Conservation (phyloP, 306 rosid species). For the Abrus pulchellus region DNA sequence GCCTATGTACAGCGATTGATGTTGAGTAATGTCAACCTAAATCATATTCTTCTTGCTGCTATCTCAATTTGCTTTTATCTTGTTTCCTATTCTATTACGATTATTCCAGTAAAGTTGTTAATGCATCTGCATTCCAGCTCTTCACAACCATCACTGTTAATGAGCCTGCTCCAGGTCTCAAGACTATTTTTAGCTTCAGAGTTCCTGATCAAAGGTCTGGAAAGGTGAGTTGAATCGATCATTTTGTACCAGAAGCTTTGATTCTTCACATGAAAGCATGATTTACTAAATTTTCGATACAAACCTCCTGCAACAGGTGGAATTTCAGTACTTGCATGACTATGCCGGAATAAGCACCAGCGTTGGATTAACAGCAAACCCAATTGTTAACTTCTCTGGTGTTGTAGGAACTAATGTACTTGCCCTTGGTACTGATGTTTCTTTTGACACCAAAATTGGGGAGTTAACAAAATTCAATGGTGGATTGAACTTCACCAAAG, state of each 20-base stretch:
- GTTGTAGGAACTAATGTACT: slow-evolving; percentile 71
- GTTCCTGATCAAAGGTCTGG: slow-evolving; percentile 95
- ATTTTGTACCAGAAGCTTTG: not conserved
- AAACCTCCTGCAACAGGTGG: slow-evolving; percentile 64
- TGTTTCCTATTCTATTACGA: not conserved
- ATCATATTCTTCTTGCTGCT: slow-evolving; percentile 1
- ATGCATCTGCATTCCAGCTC: slow-evolving; percentile 62
- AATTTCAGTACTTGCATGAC: slow-evolving; percentile 84
- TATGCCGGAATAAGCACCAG: slow-evolving; percentile 83
- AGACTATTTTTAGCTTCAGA: slow-evolving; percentile 77
- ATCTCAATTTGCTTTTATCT: not conserved
- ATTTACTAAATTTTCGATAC: slow-evolving; percentile 23
- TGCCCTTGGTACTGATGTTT: slow-evolving; percentile 81
- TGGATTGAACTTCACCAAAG: slow-evolving; percentile 74
- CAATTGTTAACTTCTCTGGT: slow-evolving; percentile 83
- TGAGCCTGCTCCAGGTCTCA: slow-evolving; percentile 85
- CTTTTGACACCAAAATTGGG: slow-evolving; percentile 78
- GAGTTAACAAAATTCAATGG: slow-evolving; percentile 71
- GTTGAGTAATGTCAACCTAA: not conserved
- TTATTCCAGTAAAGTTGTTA: slow-evolving; percentile 13
- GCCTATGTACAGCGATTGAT: not conserved
- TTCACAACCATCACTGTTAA: slow-evolving; percentile 72
- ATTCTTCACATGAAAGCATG: not conserved
- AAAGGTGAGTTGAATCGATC: slow-evolving; percentile 64
- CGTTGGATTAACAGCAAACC: slow-evolving; percentile 87